These are phyloP conservation scores for Ustilago lituana DNA, from an alignment of 1,284 basidiomycete species.

Conservation along the genomic window DNA sequence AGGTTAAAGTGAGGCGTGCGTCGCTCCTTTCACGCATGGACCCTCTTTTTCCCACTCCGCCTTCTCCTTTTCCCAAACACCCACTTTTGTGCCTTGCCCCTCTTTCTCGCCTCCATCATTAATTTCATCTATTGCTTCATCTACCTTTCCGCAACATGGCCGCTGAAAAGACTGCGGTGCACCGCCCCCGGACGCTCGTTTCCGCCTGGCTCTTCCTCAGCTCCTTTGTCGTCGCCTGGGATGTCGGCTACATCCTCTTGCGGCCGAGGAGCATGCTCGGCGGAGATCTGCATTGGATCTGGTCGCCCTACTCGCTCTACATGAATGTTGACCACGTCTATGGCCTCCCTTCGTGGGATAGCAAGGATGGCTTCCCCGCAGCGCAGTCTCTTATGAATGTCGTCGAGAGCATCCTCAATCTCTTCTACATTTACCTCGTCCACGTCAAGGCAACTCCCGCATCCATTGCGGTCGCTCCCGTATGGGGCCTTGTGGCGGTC, in stretches of 20 bases:
- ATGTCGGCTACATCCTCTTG: slow-evolving; percentile 54
- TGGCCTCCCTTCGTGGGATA: slow-evolving; percentile 74
- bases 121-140: slow-evolving; percentile 4
- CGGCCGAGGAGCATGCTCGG: slow-evolving; percentile 67
- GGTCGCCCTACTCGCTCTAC: slow-evolving; percentile 70
- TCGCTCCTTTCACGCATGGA: slow-evolving; percentile 8
- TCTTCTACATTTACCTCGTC: slow-evolving; percentile 77
- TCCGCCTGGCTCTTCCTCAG: slow-evolving; percentile 46
- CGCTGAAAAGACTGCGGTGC: slow-evolving; percentile 17
- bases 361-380: slow-evolving; percentile 81
- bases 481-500: slow-evolving; percentile 79
- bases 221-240: slow-evolving; percentile 50
- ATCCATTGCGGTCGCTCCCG: slow-evolving; percentile 72
- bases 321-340: slow-evolving; percentile 81
- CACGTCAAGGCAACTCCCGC: slow-evolving; percentile 70
- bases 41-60: slow-evolving; percentile 13
- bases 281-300: slow-evolving; percentile 66
- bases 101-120: not conserved
- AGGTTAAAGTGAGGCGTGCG: not conserved
- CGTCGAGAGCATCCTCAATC: slow-evolving; percentile 79
- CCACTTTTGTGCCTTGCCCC: too few relatives aligned
- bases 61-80: not conserved
- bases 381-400: slow-evolving; percentile 85
- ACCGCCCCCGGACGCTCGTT: slow-evolving; percentile 32
- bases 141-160: slow-evolving; percentile 16